A percentile compares a stretch with the other conserved stretches of the same genome.
Conservation (phyloP, 331 rosid species). For the Quercus lobata region DNA sequence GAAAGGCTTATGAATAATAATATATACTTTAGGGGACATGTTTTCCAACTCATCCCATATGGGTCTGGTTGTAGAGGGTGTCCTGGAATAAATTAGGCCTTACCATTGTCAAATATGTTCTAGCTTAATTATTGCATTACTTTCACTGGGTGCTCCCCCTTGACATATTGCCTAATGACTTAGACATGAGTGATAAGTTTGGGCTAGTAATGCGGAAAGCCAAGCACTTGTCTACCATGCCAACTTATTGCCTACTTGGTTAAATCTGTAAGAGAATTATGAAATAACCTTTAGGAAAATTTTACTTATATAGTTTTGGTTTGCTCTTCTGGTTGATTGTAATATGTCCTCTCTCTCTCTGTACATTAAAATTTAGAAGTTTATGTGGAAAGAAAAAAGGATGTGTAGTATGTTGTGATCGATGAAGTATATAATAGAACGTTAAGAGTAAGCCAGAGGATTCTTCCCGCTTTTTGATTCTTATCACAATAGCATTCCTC, state of each 20-base stretch:
- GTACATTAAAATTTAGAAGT: no score
- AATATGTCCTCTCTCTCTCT: no score
- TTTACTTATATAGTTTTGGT: no score
- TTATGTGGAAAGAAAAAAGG: no score
- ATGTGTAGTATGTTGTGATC: no score
- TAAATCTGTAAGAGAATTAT: no score
- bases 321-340: no score
- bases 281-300: no score
- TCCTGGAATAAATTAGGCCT: constrained; percentile 35
- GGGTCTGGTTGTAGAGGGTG: constrained; percentile 46
- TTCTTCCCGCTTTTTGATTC: no score
- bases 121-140: constrained; percentile 49
- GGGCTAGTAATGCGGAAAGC: constrained; percentile 24
- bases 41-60: constrained; percentile 36
- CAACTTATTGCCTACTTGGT: constrained; percentile 7
- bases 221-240: constrained; percentile 23
- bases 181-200: constrained; percentile 43
- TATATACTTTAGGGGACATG: constrained; percentile 14
- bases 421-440: no score
- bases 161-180: constrained; percentile 4
- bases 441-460: no score
- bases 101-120: not conserved
- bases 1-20: constrained; percentile 28
- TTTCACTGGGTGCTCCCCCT: constrained; percentile 44
- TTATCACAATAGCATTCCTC: no score